Evolutionary conservation across 805 yeast species (phyloP).

Genomic region (Isabelozyma heimii): DNA sequence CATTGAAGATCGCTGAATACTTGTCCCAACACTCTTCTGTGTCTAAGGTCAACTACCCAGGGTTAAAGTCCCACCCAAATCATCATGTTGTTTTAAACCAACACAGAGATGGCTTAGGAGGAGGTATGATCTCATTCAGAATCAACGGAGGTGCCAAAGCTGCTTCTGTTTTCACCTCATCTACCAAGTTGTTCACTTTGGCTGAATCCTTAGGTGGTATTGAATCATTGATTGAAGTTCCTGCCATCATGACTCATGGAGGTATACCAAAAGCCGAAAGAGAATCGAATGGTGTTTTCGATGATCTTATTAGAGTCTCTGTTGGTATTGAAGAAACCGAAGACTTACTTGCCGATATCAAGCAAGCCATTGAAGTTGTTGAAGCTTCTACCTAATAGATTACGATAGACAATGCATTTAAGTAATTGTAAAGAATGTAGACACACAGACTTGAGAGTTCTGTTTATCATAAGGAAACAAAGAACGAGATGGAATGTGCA

Average conservation of each 20-base stretch:
- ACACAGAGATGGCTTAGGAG: conserved; percentile 83
- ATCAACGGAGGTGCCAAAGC: conserved; percentile 77
- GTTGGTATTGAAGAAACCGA: conserved; percentile 86
- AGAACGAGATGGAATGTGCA: not conserved
- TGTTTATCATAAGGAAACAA: not conserved
- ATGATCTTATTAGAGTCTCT: conserved; percentile 76
- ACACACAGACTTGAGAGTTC: not conserved
- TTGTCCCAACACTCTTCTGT: conserved; percentile 53
- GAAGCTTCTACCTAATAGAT: conserved; percentile 6
- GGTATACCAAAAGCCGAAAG: conserved; percentile 80
- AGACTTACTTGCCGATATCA: conserved; percentile 69
- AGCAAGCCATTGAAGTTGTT: conserved; percentile 55
- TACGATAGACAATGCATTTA: not conserved
- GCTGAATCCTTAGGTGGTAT: conserved; percentile 93
- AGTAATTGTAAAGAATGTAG: not conserved
- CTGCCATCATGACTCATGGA: conserved; percentile 90
- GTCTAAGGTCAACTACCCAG: conserved; percentile 77
- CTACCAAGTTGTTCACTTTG: conserved; percentile 74
- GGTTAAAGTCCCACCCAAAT: conserved; percentile 63
- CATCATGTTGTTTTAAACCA: conserved; percentile 65
- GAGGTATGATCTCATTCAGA: conserved; percentile 90
- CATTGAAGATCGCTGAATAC: conserved; percentile 67
- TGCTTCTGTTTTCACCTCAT: conserved; percentile 69
- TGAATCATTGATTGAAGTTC: conserved; percentile 82
- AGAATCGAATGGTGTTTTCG: conserved; percentile 77